These are phyloP conservation scores for Nakazawaea siamensis DNA, from an alignment of 805 yeast species.

Conservation along the genomic window DNA sequence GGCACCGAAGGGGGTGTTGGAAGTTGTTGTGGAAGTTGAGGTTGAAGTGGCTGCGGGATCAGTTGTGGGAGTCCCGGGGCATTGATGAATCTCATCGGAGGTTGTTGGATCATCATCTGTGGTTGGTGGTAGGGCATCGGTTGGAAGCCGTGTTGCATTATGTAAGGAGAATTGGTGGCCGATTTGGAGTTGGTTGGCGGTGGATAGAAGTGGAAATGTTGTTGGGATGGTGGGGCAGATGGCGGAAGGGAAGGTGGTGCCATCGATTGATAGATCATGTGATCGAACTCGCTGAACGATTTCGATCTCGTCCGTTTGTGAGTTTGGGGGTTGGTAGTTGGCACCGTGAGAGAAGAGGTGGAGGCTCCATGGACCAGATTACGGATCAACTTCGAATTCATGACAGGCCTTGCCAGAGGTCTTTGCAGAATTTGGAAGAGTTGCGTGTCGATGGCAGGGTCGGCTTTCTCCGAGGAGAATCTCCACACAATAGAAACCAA, in stretches of 20 bases:
- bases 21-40: not conserved
- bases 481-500: conserved; percentile 6
- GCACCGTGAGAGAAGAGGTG: no score
- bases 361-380: no score
- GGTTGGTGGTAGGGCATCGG: conserved; percentile 1
- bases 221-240: conserved; percentile 8
- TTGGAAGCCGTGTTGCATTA: no score
- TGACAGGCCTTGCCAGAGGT: conserved; percentile 3
- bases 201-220: conserved; percentile 5
- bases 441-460: no score
- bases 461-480: no score
- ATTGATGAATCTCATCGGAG: conserved; percentile 9
- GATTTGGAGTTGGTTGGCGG: conserved; percentile 2
- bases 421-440: not conserved
- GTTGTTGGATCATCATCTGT: conserved; percentile 5
- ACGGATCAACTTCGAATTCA: conserved; percentile 8
- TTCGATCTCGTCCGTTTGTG: conserved; percentile 28
- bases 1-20: not conserved
- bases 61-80: conserved; percentile 3
- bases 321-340: no score
- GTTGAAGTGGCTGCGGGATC: no score
- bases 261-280: no score
- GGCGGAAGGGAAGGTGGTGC: conserved; percentile 1
- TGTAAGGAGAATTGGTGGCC: conserved; percentile 3
- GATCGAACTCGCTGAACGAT: conserved; percentile 24